Percentiles rank a stretch among this genome's conserved stretches.
phyloP scores from a whole-genome alignment of 306 rosid genomes.

The Dalbergia oliveri region DNA sequence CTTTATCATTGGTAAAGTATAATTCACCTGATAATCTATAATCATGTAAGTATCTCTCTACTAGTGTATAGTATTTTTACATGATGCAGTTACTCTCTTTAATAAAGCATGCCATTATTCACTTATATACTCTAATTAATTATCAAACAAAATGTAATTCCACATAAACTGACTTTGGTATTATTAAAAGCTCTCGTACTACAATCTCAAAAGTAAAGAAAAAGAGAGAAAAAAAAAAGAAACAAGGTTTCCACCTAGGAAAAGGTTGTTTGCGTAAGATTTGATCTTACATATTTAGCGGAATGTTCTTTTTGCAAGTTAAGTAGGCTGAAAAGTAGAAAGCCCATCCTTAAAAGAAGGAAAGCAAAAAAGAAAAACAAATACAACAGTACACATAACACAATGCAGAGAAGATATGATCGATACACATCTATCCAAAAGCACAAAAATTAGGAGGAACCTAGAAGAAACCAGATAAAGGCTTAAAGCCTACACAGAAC shows the following conservation, averaged over 20 bases:
- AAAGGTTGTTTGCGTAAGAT: slow-evolving; percentile 25
- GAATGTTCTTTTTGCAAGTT: slow-evolving; percentile 42
- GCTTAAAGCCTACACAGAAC: slow-evolving; percentile 14
- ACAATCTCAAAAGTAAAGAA: background rate
- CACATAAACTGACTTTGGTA: background rate
- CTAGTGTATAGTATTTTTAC: background rate
- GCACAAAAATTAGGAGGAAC: slow-evolving; percentile 42
- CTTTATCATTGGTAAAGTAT: too few relatives aligned
- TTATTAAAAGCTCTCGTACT: background rate
- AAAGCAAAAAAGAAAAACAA: slow-evolving; percentile 37
- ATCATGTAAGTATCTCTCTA: too few relatives aligned
- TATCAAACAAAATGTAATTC: background rate
- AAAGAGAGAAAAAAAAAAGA: background rate
- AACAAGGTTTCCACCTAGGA: background rate
- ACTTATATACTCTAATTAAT: too few relatives aligned
- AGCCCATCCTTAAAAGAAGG: slow-evolving; percentile 55
- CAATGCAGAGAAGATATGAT: background rate
- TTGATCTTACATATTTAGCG: slow-evolving; percentile 38
- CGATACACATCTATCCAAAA: background rate
- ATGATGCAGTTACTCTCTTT: background rate
- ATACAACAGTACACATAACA: background rate
- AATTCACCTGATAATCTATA: too few relatives aligned
- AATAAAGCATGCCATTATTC: too few relatives aligned
- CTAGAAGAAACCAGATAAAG: slow-evolving; percentile 47
- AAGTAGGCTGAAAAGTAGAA: slow-evolving; percentile 31